Base-by-base conservation (phyloP, 2,329 filamentous ascomycete species). In the Apiospora saccharicola region DNA sequence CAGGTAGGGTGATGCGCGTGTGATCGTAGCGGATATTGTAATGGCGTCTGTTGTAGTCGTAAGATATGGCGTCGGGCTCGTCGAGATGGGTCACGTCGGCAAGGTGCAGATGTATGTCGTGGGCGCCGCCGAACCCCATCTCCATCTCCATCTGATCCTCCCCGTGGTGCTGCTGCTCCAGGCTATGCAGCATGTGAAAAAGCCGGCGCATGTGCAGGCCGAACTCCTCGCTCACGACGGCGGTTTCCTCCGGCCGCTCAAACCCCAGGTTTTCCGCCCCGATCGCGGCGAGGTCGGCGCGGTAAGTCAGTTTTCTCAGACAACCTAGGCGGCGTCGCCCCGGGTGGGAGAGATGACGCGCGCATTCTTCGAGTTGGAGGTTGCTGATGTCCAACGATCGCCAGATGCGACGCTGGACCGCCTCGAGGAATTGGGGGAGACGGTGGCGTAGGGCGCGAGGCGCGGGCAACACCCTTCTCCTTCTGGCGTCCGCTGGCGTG, bases 191-290 rank as follows among this genome's bases (percentile, higher is more conserved):
- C 14, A 47, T 19, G 24, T 47, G n/a, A 12, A 71, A 71, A 19
- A 71, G 51, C 14, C 30, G 34, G 30, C 43, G 37, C n/a, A 71
- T 19, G 4, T 67, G 4, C 19, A 26, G 37, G 24, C 53, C 43
- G 41, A 71, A 67, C 19, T 41, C 22, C 14, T 47, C 37, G 37
- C 69, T 71, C n/a, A 26, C n/a, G 7, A 53, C 49, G 4, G 19
- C 69, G 53, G 51, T 67, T 43, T 71, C 69, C 43, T 41, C 69
- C 12, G 51, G 69, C 41, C 51, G 51, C 22, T 70, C n/a, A n/a
- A n/a, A n/a, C n/a, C n/a, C n/a, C n/a, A n/a, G n/a, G n/a, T n/a
- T n/a, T n/a, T n/a, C n/a, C n/a, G n/a, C n/a, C n/a, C n/a, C n/a
- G n/a, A n/a, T n/a, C n/a, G n/a, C n/a, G n/a, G n/a, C n/a, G n/a